Conservation (phyloP, 805 yeast species). For the Yarrowia keelungensis region DNA sequence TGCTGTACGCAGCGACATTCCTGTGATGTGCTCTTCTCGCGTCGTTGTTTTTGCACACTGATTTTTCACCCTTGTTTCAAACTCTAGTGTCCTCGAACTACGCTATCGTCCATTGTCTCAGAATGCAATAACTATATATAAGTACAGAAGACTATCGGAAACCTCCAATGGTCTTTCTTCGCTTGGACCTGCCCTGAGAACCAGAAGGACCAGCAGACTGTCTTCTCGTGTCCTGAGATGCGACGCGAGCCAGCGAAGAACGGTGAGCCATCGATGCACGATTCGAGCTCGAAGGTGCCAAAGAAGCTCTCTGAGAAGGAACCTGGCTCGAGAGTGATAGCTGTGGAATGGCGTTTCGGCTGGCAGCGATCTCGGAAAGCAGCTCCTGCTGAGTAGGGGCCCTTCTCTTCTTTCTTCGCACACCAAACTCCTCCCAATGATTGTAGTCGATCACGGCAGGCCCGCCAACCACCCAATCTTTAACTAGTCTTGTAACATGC, state of each 20-base stretch:
- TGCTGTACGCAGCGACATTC: too few species aligned
- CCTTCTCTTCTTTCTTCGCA: not conserved
- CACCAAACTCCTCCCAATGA: constrained; percentile 9
- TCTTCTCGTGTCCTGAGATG: not conserved
- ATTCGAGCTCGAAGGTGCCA: not conserved
- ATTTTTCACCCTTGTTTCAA: too few species aligned
- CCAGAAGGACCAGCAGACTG: constrained; percentile 4
- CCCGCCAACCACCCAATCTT: constrained; percentile 4
- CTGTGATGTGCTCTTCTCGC: too few species aligned
- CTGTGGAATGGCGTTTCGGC: constrained; percentile 13
- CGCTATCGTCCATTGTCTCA: too few species aligned
- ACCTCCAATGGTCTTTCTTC: constrained; percentile 16
- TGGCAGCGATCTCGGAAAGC: constrained; percentile 1
- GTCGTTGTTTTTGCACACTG: too few species aligned
- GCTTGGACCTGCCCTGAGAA: not conserved
- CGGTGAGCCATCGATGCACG: not conserved
- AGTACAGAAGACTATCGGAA: not conserved
- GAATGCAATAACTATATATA: not conserved
- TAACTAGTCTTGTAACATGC: not conserved
- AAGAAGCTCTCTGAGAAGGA: constrained; percentile 16
- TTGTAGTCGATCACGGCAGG: not conserved
- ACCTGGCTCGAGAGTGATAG: constrained; percentile 18
- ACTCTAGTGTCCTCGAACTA: too few species aligned
- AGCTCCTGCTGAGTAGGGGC: constrained; percentile 16
- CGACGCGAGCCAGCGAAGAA: not conserved